Evolutionary conservation across 2,329 filamentous ascomycete genomes (phyloP), one percentile per base, ranked within the genome.

Genomic region (Didymella sp.): DNA sequence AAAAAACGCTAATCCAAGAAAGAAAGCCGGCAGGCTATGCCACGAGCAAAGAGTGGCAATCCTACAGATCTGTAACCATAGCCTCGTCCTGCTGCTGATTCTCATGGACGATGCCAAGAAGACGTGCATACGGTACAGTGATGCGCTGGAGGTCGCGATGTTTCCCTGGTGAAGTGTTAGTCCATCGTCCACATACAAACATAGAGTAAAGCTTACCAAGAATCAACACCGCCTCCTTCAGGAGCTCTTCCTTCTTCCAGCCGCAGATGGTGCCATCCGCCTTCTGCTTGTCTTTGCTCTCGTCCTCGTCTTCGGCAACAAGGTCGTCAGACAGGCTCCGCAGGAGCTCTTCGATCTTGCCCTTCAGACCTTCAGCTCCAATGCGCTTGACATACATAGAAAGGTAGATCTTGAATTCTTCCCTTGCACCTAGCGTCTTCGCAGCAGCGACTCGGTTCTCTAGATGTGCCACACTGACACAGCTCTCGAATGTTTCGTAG

Each of bases 311-410:
- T 83, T 82, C 66, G 83, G 85, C 47, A 35, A 85, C 77, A 7
- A 88, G 73, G 5, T 90, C 89, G 7, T 93, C 92, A 45, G 96
- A 81, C 38, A 99, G 80, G 42, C 87, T 89, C 65, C 91, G 89
- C 25, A 98, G 80, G 9, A 99, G 81, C 79, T 99, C 96, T 73
- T 98, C 94, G 2, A 97, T 92, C 78, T 99, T 99, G 54, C 86
- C 84, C 65, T 89, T 87, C 48, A 94, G 80, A 0, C 92, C 92
- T 75, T 99, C 96, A 0, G 92, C 92, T 1, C 95, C 95, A 6
- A 99, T 85, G 0, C 95, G 88, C 79, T 97, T 98, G 3, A 93
- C 94, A 71, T 99, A 99, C 92, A 98, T 98, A 70, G 92, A 89
- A n/a, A 99, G 80, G 71, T 98, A 98, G 1, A 96, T 82, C 55